phyloP scores from a whole-genome alignment of 139 green algal genomes.

The Asterochloris sp. region DNA sequence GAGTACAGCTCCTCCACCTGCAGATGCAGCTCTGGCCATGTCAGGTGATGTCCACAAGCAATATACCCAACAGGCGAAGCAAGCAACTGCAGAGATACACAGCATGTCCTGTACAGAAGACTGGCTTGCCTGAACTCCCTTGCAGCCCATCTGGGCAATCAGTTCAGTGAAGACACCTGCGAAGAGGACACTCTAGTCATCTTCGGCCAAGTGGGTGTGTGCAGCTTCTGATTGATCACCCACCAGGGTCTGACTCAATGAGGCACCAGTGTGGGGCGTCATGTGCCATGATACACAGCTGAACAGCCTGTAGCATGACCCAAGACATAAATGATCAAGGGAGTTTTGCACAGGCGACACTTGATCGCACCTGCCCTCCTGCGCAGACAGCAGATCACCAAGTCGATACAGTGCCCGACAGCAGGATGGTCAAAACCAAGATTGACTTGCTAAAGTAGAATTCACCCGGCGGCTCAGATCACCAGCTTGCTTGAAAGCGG shows the following conservation, averaged over 20 bases:
- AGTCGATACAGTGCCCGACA: no score
- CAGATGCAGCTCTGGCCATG: background rate
- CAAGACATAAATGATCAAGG: no score
- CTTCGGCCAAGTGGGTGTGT: background rate
- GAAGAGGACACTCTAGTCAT: background rate
- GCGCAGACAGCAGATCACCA: no score
- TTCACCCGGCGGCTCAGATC: no score
- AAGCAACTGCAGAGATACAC: background rate
- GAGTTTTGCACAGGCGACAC: no score
- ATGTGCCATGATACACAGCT: no score
- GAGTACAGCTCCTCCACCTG: conserved; percentile 90
- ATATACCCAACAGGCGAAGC: background rate
- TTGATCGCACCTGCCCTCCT: no score
- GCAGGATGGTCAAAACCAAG: no score
- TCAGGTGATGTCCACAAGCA: background rate
- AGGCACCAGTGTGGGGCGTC: no score
- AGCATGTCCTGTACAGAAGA: background rate
- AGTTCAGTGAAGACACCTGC: conserved; percentile 95
- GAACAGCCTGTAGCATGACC: no score
- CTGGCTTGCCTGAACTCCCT: conserved; percentile 72
- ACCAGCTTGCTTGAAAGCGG: no score
- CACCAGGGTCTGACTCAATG: background rate
- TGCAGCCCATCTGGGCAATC: conserved; percentile 82
- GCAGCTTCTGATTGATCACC: background rate
- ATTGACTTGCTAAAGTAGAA: no score